These are phyloP conservation scores for Trametes punicea DNA, from an alignment of 768 basidiomycete genomes.

Conservation along the genomic window DNA sequence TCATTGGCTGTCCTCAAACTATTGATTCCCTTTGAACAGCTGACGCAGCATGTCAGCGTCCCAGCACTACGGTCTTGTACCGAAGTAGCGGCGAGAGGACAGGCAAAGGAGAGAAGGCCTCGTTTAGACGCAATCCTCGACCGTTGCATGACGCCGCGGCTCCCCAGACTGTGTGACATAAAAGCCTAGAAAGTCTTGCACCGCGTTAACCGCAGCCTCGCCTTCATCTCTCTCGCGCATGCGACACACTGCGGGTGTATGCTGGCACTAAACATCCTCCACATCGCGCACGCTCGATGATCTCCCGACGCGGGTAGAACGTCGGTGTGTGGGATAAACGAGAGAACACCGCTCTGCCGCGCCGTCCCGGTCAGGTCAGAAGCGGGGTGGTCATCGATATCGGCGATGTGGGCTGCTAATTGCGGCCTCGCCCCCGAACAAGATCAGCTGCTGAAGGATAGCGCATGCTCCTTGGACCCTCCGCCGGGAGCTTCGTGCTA, in stretches of 20 bases:
- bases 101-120: slow-evolving; percentile 3
- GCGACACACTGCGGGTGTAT: slow-evolving; percentile 4
- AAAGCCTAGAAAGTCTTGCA: slow-evolving; percentile 20
- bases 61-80: background rate
- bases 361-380: slow-evolving; percentile 4
- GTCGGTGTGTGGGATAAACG: slow-evolving; percentile 4
- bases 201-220: slow-evolving; percentile 13
- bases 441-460: background rate
- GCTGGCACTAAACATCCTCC: slow-evolving; percentile 1
- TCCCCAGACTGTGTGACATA: slow-evolving; percentile 24
- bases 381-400: slow-evolving; percentile 2
- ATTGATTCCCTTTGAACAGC: slow-evolving; percentile 3
- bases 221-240: slow-evolving; percentile 4
- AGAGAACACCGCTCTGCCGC: slow-evolving; percentile 1
- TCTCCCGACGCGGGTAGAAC: slow-evolving; percentile 8
- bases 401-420: background rate
- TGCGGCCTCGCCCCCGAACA: slow-evolving; percentile 5
- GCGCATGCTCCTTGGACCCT: background rate
- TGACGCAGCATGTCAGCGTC: background rate
- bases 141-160: slow-evolving; percentile 15
- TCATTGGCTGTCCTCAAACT: too few relatives aligned
- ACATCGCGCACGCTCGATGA: slow-evolving; percentile 3
- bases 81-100: slow-evolving; percentile 3
- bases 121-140: slow-evolving; percentile 4
- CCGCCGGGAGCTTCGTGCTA: background rate